These are phyloP conservation scores for Vigna reflexopilosa DNA, from an alignment of 306 rosid genomes.

Conservation along the genomic window DNA sequence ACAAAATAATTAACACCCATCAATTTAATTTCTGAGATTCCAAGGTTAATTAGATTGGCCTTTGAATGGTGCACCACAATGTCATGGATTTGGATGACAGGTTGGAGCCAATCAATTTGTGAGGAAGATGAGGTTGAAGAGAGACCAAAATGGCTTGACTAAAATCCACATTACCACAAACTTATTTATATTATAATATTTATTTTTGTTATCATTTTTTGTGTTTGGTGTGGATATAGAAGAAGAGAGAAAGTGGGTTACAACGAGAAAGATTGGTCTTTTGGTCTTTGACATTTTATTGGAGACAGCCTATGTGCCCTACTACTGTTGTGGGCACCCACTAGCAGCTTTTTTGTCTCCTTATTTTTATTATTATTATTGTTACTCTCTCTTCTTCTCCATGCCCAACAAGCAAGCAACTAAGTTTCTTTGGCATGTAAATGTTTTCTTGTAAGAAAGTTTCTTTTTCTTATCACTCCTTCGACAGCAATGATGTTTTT, in stretches of 20 bases:
- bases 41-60: constrained; percentile 39
- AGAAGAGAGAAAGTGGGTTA: constrained; percentile 51
- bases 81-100: constrained; percentile 60
- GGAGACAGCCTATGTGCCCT: constrained; percentile 50
- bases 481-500: constrained; percentile 46
- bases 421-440: constrained; percentile 28
- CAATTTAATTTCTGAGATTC: constrained; percentile 43
- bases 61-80: constrained; percentile 36
- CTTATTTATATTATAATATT: not conserved
- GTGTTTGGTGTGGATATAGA: not conserved
- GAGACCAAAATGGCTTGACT: constrained; percentile 35
- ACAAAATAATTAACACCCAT: too few relatives aligned
- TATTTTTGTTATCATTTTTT: not conserved
- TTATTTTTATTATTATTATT: constrained; percentile 12
- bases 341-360: constrained; percentile 53
- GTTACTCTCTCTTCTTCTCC: constrained; percentile 36
- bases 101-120: constrained; percentile 62
- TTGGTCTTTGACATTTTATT: constrained; percentile 49
- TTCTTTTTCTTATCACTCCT: constrained; percentile 43
- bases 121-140: constrained; percentile 42
- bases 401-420: constrained; percentile 11
- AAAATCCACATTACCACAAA: constrained; percentile 33
- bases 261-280: constrained; percentile 53
- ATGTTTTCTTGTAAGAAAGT: constrained; percentile 26
- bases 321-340: constrained; percentile 50